These are phyloP conservation scores for Aspergillus hancockii DNA, from an alignment of 495 filamentous ascomycete genomes.

Conservation along the genomic window DNA sequence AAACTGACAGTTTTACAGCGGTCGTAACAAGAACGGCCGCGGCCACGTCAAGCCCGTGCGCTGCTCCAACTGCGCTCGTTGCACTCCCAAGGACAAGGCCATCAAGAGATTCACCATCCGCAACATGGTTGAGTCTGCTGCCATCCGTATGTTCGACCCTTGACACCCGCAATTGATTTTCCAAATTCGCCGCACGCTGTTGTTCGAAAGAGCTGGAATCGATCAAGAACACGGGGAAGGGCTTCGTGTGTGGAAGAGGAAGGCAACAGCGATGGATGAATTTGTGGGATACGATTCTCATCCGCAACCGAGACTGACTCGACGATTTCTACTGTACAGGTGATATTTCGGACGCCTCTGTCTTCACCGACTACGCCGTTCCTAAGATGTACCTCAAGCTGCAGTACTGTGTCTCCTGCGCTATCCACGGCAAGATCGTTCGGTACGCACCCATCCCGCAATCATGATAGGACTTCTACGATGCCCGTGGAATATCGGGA, in stretches of 20 bases:
- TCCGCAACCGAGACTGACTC: slow-evolving; percentile 14
- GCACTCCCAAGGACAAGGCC: slow-evolving; percentile 99
- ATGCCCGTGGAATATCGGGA: neutral
- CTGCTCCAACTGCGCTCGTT: slow-evolving; percentile 99
- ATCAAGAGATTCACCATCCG: slow-evolving; percentile 99
- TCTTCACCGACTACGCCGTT: slow-evolving; percentile 98
- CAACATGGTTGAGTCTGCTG: slow-evolving; percentile 99
- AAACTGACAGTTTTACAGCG: slow-evolving; percentile 54
- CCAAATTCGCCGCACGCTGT: slow-evolving; percentile 19
- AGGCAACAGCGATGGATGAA: slow-evolving; percentile 13
- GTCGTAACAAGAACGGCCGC: slow-evolving; percentile 99
- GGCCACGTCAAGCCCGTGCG: slow-evolving; percentile 99
- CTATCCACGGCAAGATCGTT: slow-evolving; percentile 99
- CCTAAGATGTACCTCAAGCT: slow-evolving; percentile 99
- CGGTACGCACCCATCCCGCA: slow-evolving; percentile 66
- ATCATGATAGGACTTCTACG: neutral
- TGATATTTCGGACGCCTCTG: slow-evolving; percentile 99
- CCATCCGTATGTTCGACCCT: slow-evolving; percentile 84
- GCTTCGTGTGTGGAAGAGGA: neutral
- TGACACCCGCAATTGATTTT: slow-evolving; percentile 15
- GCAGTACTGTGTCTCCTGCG: slow-evolving; percentile 99
- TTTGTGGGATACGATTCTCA: slow-evolving; percentile 1
- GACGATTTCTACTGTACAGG: slow-evolving; percentile 53
- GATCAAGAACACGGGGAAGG: slow-evolving; percentile 14
- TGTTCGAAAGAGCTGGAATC: slow-evolving; percentile 15